These are phyloP conservation scores for Schizochytrium sp. DNA, from an alignment of 108 stramenopile genomes.

Conservation along the genomic window DNA sequence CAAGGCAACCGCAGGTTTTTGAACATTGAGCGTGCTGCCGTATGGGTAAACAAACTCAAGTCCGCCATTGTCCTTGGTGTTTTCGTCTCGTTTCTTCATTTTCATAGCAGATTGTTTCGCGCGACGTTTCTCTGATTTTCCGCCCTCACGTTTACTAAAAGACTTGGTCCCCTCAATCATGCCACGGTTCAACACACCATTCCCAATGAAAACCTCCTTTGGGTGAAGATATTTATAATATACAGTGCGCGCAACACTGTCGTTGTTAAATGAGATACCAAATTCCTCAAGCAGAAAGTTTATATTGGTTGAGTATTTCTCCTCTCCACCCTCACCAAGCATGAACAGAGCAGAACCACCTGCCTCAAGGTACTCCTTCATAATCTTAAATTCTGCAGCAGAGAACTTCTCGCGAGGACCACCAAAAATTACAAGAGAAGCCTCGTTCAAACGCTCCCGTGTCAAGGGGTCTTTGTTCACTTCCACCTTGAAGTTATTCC, in stretches of 20 bases:
- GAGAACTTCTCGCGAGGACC: slow-evolving; percentile 73
- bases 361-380: slow-evolving; percentile 73
- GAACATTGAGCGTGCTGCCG: slow-evolving; percentile 81
- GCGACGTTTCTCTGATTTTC: neutral
- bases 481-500: slow-evolving; percentile 73
- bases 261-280: slow-evolving; percentile 77
- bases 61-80: slow-evolving; percentile 36
- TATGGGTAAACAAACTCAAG: slow-evolving; percentile 83
- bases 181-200: slow-evolving; percentile 82
- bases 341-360: slow-evolving; percentile 82
- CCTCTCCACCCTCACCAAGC: slow-evolving; percentile 80
- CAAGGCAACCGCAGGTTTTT: slow-evolving; percentile 74
- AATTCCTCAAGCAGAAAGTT: slow-evolving; percentile 81
- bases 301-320: slow-evolving; percentile 75
- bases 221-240: slow-evolving; percentile 86
- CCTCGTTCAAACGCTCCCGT: slow-evolving; percentile 66
- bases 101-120: neutral
- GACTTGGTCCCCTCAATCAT: slow-evolving; percentile 61
- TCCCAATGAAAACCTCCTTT: slow-evolving; percentile 82
- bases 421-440: slow-evolving; percentile 74
- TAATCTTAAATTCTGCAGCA: slow-evolving; percentile 69
- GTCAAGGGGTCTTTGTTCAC: slow-evolving; percentile 73
- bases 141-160: neutral
- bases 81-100: neutral
- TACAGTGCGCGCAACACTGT: slow-evolving; percentile 77